A percentile compares a stretch with the other conserved stretches of the same genome.
phyloP scores from a whole-genome alignment of 768 basidiomycete species.

The Phaeotremella fagi region DNA sequence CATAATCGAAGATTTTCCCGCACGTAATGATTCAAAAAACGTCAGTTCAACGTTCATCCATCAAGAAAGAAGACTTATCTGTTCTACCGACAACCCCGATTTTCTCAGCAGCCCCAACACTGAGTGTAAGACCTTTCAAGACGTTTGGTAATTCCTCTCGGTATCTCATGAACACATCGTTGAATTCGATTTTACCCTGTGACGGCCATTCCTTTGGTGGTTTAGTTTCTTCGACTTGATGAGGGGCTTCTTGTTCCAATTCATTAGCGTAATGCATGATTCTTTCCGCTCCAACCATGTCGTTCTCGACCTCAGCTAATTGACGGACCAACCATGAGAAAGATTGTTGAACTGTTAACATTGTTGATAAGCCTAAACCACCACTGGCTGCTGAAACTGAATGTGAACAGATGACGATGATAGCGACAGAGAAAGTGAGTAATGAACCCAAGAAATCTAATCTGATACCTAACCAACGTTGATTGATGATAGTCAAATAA shows the following conservation, averaged over 20 bases:
- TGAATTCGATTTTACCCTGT: slow-evolving; percentile 67
- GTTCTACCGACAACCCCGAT: slow-evolving; percentile 79
- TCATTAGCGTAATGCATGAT: slow-evolving; percentile 65
- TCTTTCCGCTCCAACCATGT: slow-evolving; percentile 70
- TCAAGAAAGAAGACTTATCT: slow-evolving; percentile 53
- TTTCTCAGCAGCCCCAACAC: slow-evolving; percentile 71
- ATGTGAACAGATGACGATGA: slow-evolving; percentile 70
- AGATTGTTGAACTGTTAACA: slow-evolving; percentile 62
- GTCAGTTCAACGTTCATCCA: background rate
- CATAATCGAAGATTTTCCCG: slow-evolving; percentile 87
- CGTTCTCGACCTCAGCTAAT: slow-evolving; percentile 72
- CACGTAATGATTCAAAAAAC: slow-evolving; percentile 57
- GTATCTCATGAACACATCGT: slow-evolving; percentile 72
- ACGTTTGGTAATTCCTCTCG: slow-evolving; percentile 83
- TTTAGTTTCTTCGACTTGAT: slow-evolving; percentile 59
- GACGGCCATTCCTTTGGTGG: slow-evolving; percentile 69
- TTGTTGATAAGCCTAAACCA: slow-evolving; percentile 73
- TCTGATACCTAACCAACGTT: slow-evolving; percentile 77
- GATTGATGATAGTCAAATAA: slow-evolving; percentile 79
- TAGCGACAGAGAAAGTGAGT: slow-evolving; percentile 70
- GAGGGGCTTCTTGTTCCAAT: slow-evolving; percentile 75
- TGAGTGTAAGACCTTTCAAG: slow-evolving; percentile 73
- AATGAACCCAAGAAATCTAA: slow-evolving; percentile 79
- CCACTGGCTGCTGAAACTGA: slow-evolving; percentile 78
- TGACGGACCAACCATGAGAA: slow-evolving; percentile 47